Evolutionary conservation across 148 eudicot genomes (phyloP), one percentile per base, ranked within the genome.

Genomic region (Camellia granthamiana): DNA sequence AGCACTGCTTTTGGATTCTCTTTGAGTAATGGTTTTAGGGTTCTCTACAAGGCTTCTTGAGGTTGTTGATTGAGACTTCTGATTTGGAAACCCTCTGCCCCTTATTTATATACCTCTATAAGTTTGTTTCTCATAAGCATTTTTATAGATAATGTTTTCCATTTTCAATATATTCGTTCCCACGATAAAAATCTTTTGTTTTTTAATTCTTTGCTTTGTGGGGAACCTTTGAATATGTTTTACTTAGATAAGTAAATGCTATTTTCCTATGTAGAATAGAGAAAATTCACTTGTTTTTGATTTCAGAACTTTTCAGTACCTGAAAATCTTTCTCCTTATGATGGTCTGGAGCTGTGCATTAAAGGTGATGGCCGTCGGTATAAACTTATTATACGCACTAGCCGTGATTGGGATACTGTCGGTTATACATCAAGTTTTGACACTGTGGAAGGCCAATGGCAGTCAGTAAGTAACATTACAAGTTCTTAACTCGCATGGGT

Each of bases 361-460:
- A 94, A 92, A 88, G 99, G 99, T 77, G 95, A 91, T 82, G 97
- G 98, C 56, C 90, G 88, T 52, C 91, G 99, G 7, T 97, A 94
- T 84, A 97, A 97, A 78, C 88, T 97, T 79, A 92, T 97, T 64
- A 74, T 94, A 71, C 98, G 99, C 73, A 97, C 97, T 21, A 97
- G 98, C 83, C 81, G 85, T 75, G 98, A 97, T 76, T 97, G 99
- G 99, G 99, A 97, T 82, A 94, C 97, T 76, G 90, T 94, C 64
- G 99, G 98, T 68, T 97, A 97, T 79, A 97, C 99, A 21, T 82
- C 87, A 72, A 67, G 94, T 81, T 94, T 97, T 83, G 97, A 94
- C 88, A 97, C 98, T 38, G 82, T 89, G n/a, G 90, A 90, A 77
- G 97, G 92, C 81, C 97, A 91, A 83, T 97, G 99, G 99, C 99